Evolutionary conservation across 1,284 basidiomycete genomes (phyloP), one percentile per base, ranked within the genome.

Genomic region (Coniferiporia sulphurascens): DNA sequence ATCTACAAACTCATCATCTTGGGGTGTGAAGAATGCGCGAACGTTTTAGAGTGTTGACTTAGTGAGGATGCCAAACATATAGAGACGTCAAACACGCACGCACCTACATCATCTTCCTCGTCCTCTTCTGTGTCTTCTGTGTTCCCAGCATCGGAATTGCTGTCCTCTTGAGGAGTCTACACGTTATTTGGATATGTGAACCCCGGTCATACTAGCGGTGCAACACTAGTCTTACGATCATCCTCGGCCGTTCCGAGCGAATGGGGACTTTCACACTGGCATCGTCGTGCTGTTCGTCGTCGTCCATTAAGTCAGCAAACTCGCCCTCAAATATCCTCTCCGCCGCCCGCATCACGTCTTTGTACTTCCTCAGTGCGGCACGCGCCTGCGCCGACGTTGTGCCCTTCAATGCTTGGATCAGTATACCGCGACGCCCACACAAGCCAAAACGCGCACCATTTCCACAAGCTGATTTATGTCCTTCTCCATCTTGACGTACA

Each of bases 251-350:
- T 32, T 61, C 67, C 17, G 60, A 51, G 67, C 71, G 69, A 9
- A 66, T 65, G 19, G 52, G n/a, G 67, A 66, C 52, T 69, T 8
- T 70, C 71, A 62, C 67, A 35, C 69, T 34, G 12, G 17, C 17
- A 34, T 50, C 58, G 13, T 12, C 12, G 9, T 9, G 32, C 15
- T 54, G 58, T 15, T 36, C 56, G 35, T 55, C 71, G 21, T 69
- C 69, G 58, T 86, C 85, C 57, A 76, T 75, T 8, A 92, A 74
- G 66, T 88, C 75, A 64, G 88, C 86, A 66, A 92, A 93, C 65
- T 87, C 84, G 17, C 92, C 93, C 61, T 87, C 86, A 66, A 90
- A 88, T 62, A 93, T 87, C 56, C 78, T 83, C 70, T 91, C 92
- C 2, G 93, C 92, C n/a, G 93, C 93, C 67, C 88, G 79, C 89